These are phyloP conservation scores for Fonsecaea monophora DNA, from an alignment of 2,329 filamentous ascomycete species.

Conservation along the genomic window DNA sequence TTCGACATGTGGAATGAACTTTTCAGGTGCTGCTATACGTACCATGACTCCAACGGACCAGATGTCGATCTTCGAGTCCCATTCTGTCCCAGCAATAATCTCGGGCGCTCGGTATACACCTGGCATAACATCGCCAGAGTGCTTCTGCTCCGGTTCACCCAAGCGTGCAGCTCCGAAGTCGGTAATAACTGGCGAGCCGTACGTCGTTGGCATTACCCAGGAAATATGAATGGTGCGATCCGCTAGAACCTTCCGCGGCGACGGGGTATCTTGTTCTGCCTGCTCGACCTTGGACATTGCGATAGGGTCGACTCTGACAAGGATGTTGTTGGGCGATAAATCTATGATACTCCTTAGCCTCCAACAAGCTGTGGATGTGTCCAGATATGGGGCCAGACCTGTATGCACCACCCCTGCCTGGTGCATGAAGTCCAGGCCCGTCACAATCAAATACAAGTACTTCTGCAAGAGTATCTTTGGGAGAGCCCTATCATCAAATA, in stretches of 20 bases:
- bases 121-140: slow-evolving; percentile 41
- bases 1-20: neutral
- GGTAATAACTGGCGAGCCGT: slow-evolving; percentile 40
- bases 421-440: slow-evolving; percentile 44
- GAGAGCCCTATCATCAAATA: no score
- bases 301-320: slow-evolving; percentile 38
- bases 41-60: slow-evolving; percentile 45
- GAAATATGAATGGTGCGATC: slow-evolving; percentile 43
- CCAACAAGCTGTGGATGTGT: neutral
- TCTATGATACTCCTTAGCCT: slow-evolving; percentile 36
- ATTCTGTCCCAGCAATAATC: slow-evolving; percentile 43
- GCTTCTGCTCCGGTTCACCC: slow-evolving; percentile 32
- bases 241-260: slow-evolving; percentile 42
- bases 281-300: slow-evolving; percentile 16
- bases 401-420: slow-evolving; percentile 42
- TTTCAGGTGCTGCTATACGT: slow-evolving; percentile 15
- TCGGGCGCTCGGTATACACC: slow-evolving; percentile 44
- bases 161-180: slow-evolving; percentile 43
- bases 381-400: slow-evolving; percentile 31
- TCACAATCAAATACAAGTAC: slow-evolving; percentile 37
- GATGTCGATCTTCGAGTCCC: slow-evolving; percentile 44
- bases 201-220: slow-evolving; percentile 21
- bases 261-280: slow-evolving; percentile 24
- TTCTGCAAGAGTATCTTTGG: slow-evolving; percentile 40
- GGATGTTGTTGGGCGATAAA: slow-evolving; percentile 45